Percentiles rank a stretch among this genome's conserved stretches.
These are phyloP conservation scores for Juglanconis juglandina DNA, from an alignment of 2,329 filamentous ascomycete genomes.

Conservation along the genomic window DNA sequence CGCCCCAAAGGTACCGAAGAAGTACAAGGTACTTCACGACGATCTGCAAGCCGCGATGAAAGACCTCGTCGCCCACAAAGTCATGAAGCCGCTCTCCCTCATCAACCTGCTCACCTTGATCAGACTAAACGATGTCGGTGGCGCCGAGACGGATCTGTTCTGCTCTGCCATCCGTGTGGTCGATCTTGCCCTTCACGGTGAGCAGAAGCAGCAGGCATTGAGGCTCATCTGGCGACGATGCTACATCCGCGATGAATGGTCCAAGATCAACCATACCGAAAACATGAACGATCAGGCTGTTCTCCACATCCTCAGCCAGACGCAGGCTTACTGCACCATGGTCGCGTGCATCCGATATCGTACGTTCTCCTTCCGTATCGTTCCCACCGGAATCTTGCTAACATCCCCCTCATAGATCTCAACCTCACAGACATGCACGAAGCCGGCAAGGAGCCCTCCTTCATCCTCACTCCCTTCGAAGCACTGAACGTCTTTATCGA, in stretches of 20 bases:
- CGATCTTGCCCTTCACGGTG: conserved; percentile 52
- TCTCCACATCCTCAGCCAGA: conserved; percentile 58
- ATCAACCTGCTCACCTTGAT: conserved; percentile 81
- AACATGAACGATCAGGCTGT: conserved; percentile 69
- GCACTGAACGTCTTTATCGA: conserved; percentile 59
- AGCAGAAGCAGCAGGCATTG: conserved; percentile 56
- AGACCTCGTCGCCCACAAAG: conserved; percentile 67
- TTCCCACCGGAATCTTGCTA: conserved; percentile 18
- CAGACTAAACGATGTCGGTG: conserved; percentile 41
- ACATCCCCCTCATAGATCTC: conserved; percentile 25
- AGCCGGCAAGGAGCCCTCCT: conserved; percentile 39
- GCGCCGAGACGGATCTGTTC: conserved; percentile 67
- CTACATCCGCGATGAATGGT: conserved; percentile 82
- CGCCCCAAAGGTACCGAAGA: conserved; percentile 50
- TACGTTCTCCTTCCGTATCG: conserved; percentile 39
- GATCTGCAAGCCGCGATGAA: conserved; percentile 69
- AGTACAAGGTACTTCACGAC: conserved; percentile 63
- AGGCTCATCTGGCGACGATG: conserved; percentile 81
- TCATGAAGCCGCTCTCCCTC: conserved; percentile 61
- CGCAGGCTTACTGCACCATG: conserved; percentile 66
- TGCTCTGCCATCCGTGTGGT: conserved; percentile 66
- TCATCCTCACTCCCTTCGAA: conserved; percentile 49
- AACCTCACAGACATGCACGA: conserved; percentile 23
- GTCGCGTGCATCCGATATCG: conserved; percentile 61
- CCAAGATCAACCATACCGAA: conserved; percentile 70